Evolutionary conservation across 2,329 filamentous ascomycete species (phyloP).

Genomic region (Oidium heveae): DNA sequence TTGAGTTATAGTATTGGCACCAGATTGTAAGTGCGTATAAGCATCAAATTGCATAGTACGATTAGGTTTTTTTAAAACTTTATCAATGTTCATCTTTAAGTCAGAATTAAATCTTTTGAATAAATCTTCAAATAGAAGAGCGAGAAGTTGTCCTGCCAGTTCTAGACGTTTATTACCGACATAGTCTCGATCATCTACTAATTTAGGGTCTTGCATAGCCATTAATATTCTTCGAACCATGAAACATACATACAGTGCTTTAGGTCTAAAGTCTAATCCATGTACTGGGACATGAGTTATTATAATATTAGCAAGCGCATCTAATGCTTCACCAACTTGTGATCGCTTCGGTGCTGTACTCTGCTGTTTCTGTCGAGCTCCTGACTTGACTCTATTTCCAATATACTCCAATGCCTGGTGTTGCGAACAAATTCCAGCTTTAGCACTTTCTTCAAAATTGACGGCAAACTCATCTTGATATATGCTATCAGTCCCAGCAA

Average conservation of each 20-base stretch:
- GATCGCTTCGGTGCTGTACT: slow-evolving; percentile 38
- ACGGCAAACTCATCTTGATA: slow-evolving; percentile 91
- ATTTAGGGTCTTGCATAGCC: slow-evolving; percentile 66
- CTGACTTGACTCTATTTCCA: slow-evolving; percentile 68
- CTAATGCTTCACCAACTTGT: slow-evolving; percentile 72
- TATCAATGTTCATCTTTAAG: slow-evolving; percentile 84
- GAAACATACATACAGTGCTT: slow-evolving; percentile 84
- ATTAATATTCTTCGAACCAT: slow-evolving; percentile 94
- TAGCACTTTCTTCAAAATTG: slow-evolving; percentile 82
- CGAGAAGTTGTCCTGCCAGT: slow-evolving; percentile 78
- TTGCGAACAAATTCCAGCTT: slow-evolving; percentile 68
- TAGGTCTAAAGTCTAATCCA: slow-evolving; percentile 85
- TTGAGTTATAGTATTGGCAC: slow-evolving; percentile 66
- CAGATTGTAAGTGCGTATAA: slow-evolving; percentile 56
- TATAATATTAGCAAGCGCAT: slow-evolving; percentile 76
- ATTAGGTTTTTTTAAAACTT: slow-evolving; percentile 82
- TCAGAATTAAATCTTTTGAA: slow-evolving; percentile 88
- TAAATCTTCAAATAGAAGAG: slow-evolving; percentile 83
- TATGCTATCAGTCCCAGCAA: slow-evolving; percentile 61
- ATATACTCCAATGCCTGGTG: slow-evolving; percentile 90
- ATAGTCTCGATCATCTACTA: slow-evolving; percentile 92
- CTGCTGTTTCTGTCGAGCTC: slow-evolving; percentile 30
- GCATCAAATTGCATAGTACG: slow-evolving; percentile 75
- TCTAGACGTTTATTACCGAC: slow-evolving; percentile 94
- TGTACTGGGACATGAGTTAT: slow-evolving; percentile 86